phyloP scores from a whole-genome alignment of 2,329 filamentous ascomycete species.

The Stenocarpella maydis region DNA sequence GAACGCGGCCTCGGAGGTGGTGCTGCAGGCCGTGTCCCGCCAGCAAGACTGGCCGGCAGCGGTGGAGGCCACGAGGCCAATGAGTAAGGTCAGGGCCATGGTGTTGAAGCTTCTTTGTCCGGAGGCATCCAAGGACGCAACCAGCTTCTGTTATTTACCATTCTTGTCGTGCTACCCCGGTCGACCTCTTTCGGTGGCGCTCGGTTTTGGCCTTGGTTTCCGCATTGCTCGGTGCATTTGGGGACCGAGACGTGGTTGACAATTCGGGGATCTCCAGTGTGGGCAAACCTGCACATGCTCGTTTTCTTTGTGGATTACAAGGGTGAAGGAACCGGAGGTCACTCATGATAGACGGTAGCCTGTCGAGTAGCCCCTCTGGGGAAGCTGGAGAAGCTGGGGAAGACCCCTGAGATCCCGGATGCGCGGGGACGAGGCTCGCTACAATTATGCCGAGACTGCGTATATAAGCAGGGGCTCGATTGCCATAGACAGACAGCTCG shows the following conservation, averaged over 20 bases:
- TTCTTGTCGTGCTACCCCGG: background rate
- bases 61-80: constrained; percentile 42
- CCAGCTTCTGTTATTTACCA: background rate
- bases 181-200: background rate
- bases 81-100: constrained; percentile 13
- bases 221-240: constrained; percentile 31
- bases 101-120: constrained; percentile 6
- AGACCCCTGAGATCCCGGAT: background rate
- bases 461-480: background rate
- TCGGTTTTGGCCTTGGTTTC: constrained; percentile 5
- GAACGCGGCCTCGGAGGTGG: constrained; percentile 58
- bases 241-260: constrained; percentile 28
- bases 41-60: constrained; percentile 53
- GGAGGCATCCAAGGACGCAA: background rate
- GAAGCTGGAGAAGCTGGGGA: background rate
- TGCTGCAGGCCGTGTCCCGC: constrained; percentile 62
- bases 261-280: constrained; percentile 14
- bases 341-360: background rate
- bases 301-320: background rate
- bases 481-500: background rate
- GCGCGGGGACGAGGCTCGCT: constrained; percentile 22
- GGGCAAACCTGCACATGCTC: too few relatives aligned
- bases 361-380: background rate
- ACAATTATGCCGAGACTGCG: constrained; percentile 12
- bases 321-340: background rate